Conservation (phyloP, 2,329 filamentous ascomycete genomes). For the Ophiosphaerella narmari region DNA sequence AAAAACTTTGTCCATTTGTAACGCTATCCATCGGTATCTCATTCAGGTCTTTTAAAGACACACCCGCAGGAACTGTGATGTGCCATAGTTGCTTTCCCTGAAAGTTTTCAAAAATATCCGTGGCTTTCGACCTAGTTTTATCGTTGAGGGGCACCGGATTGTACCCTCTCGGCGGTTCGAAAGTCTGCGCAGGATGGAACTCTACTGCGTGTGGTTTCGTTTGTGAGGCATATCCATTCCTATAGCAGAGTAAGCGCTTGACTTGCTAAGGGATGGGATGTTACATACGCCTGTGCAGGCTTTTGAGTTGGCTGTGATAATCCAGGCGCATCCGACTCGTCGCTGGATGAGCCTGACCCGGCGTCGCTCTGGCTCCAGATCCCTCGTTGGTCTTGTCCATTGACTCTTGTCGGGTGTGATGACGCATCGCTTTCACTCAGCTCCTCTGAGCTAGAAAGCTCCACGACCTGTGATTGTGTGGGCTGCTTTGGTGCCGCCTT, state of each 20-base stretch:
- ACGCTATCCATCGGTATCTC: conserved; percentile 66
- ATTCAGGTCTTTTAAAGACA: conserved; percentile 70
- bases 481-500: conserved; percentile 22
- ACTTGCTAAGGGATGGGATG: background rate
- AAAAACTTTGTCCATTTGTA: conserved; percentile 57
- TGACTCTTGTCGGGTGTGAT: conserved; percentile 20
- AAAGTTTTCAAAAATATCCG: conserved; percentile 62
- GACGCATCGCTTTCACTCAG: conserved; percentile 27
- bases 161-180: conserved; percentile 53
- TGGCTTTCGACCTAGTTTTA: conserved; percentile 32
- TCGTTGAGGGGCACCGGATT: conserved; percentile 54
- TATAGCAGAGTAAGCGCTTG: conserved; percentile 3
- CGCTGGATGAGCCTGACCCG: conserved; percentile 41
- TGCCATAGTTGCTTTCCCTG: conserved; percentile 80
- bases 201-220: conserved; percentile 35
- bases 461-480: conserved; percentile 24
- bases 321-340: conserved; percentile 44
- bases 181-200: conserved; percentile 42
- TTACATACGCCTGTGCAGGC: conserved; percentile 19
- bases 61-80: conserved; percentile 71
- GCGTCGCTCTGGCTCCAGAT: conserved; percentile 21
- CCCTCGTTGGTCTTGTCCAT: conserved; percentile 9
- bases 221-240: conserved; percentile 13
- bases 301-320: conserved; percentile 22
- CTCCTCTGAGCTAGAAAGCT: conserved; percentile 32